Base-by-base conservation (phyloP, 2,329 filamentous ascomycete species). In the Ceratocystis harringtonii region DNA sequence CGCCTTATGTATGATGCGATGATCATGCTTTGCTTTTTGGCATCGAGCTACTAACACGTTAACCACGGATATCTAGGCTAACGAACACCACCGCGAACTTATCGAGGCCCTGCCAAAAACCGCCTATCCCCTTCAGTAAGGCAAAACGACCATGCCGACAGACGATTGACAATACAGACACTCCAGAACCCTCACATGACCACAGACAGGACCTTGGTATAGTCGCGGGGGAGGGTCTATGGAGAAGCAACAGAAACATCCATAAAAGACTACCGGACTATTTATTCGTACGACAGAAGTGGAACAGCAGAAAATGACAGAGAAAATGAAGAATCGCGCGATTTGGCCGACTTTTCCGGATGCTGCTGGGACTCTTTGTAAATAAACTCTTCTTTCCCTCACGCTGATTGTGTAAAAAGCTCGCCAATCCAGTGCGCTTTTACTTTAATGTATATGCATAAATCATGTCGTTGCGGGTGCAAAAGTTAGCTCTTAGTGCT, bases 31-130 rank as follows among this genome's bases (percentile, higher is more conserved):
- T 19, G 43, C 10, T 32, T 22, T 17, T 3, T 30, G 15, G 41
- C 2, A 17, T 45, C 41, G 44, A n/a, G 58, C 44, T 61, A 19
- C 22, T 62, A 28, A 32, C 7, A 36, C 50, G 5, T 0, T 10
- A 60, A 63, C 61, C 30, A 69, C 64, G 48, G 17, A 6, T 12
- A 3, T 50, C 50, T 68, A 97, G 92, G 92, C 92, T 69, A 85
- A 96, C 74, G 90, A 95, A 76, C 88, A 95, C 73, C 85, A 96
- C 81, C 84, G 90, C 74, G 81, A 87, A 74, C 84, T 91, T 75
- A 84, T 97, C 70, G 84, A 96, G 78, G 86, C 92, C 66, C 82
- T 92, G 17, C 87, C 90, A 36, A 78, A 84, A 70, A 91, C 89
- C 19, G 85, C 89, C 68, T 95, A 94, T 75, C 92, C 92, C 48